Conservation (phyloP, 768 basidiomycete genomes). For the Boletus subparvulus region DNA sequence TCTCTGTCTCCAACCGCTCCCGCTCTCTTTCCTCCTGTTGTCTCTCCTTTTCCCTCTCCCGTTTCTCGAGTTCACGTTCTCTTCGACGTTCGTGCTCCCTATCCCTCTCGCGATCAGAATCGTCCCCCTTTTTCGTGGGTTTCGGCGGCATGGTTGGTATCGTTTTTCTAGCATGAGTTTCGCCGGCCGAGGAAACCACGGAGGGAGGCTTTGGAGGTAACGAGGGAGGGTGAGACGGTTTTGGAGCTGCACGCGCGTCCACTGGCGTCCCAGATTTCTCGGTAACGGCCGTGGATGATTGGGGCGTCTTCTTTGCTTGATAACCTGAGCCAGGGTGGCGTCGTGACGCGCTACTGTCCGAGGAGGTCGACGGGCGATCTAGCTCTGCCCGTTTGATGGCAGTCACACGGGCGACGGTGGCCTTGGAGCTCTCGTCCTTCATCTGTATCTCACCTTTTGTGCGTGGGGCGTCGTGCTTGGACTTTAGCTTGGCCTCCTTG, state of each 20-base stretch:
- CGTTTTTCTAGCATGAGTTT: slow-evolving; percentile 30
- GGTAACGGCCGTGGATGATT: slow-evolving; percentile 12
- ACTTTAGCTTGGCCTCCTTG: slow-evolving; percentile 46
- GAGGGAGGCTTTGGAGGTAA: slow-evolving; percentile 37
- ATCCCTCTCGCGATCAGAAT: slow-evolving; percentile 29
- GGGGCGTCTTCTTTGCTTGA: slow-evolving; percentile 37
- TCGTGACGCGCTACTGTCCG: slow-evolving; percentile 21
- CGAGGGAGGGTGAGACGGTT: slow-evolving; percentile 29
- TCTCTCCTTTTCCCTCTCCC: slow-evolving; percentile 23
- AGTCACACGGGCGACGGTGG: slow-evolving; percentile 31
- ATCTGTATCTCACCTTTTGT: slow-evolving; percentile 39
- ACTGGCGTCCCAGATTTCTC: slow-evolving; percentile 22
- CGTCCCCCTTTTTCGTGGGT: slow-evolving; percentile 24
- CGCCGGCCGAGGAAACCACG: slow-evolving; percentile 24
- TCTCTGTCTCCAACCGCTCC: slow-evolving; percentile 16
- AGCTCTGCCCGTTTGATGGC: slow-evolving; percentile 29
- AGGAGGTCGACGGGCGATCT: slow-evolving; percentile 23
- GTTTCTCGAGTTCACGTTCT: slow-evolving; percentile 27
- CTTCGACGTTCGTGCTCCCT: slow-evolving; percentile 24
- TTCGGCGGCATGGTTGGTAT: slow-evolving; percentile 25
- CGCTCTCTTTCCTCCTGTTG: slow-evolving; percentile 23
- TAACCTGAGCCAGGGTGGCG: slow-evolving; percentile 52
- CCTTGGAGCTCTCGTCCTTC: slow-evolving; percentile 37
- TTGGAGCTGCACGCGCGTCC: slow-evolving; percentile 16
- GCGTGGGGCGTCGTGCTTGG: slow-evolving; percentile 24